These are phyloP conservation scores for Chytriomyces sp. DNA, from an alignment of 192 early-diverging fungal genomes.

Conservation along the genomic window DNA sequence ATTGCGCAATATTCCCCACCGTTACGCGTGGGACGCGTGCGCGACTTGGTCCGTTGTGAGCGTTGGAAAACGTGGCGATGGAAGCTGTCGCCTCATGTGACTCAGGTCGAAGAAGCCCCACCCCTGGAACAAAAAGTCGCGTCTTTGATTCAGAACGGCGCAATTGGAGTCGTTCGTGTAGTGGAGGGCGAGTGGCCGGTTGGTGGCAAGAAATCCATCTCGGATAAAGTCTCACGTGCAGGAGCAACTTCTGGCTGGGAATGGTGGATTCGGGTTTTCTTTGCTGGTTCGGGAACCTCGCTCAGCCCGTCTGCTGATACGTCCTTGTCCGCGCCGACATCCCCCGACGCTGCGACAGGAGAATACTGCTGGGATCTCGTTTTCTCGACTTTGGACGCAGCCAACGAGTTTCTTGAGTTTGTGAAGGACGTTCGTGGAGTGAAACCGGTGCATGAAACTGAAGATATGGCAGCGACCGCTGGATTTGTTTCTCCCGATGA, in stretches of 20 bases:
- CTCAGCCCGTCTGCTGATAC: background rate
- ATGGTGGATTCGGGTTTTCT: constrained; percentile 56
- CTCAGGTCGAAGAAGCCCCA: constrained; percentile 31
- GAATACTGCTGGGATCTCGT: constrained; percentile 53
- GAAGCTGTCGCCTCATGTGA: constrained; percentile 25
- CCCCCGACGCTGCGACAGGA: constrained; percentile 8
- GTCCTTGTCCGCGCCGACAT: constrained; percentile 4
- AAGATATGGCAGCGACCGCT: constrained; percentile 12
- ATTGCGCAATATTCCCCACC: constrained; percentile 27
- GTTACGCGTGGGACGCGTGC: constrained; percentile 37
- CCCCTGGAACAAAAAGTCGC: constrained; percentile 37
- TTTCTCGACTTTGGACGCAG: constrained; percentile 44
- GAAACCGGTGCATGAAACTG: constrained; percentile 32
- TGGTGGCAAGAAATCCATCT: background rate
- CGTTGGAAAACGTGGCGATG: constrained; percentile 56
- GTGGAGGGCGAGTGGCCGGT: constrained; percentile 22
- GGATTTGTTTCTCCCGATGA: background rate
- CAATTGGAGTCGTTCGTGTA: constrained; percentile 28
- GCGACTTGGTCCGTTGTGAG: constrained; percentile 43
- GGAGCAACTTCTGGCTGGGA: constrained; percentile 49
- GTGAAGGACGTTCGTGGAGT: constrained; percentile 37
- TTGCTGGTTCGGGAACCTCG: constrained; percentile 4
- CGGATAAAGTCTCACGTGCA: constrained; percentile 26
- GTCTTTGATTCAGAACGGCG: constrained; percentile 42
- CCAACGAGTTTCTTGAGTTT: constrained; percentile 51